Evolutionary conservation across 1,284 basidiomycete genomes (phyloP).

Genomic region (Pyrrhoderma lamaoense): DNA sequence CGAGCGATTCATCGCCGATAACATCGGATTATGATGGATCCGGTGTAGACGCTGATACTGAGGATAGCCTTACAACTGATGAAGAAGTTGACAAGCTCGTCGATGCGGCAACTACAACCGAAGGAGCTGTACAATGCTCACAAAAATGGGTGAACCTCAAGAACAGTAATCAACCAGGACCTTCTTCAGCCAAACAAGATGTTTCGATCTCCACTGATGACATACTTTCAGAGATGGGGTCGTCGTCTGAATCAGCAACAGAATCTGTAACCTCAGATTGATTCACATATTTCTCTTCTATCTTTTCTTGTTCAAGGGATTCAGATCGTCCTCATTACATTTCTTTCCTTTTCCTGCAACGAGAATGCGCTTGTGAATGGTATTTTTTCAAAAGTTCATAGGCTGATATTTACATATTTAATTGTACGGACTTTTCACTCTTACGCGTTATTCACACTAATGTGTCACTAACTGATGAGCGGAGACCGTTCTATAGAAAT

Average conservation of each 20-base stretch:
- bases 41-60: conserved; percentile 61
- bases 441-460: no score
- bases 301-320: no score
- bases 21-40: conserved; percentile 31
- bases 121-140: conserved; percentile 27
- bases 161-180: conserved; percentile 22
- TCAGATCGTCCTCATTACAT: not conserved
- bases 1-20: conserved; percentile 18
- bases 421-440: no score
- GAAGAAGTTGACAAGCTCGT: conserved; percentile 47
- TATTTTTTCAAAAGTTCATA: no score
- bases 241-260: not conserved
- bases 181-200: conserved; percentile 10
- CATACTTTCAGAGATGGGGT: not conserved
- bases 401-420: no score
- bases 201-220: conserved; percentile 1
- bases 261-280: conserved; percentile 1
- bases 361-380: no score
- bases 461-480: no score
- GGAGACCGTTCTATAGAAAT: no score
- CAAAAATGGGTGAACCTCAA: conserved; percentile 72
- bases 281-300: not conserved
- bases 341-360: not conserved
- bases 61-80: conserved; percentile 67
- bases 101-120: conserved; percentile 23